Conservation (phyloP, 129 eudicot genomes). For the Flaveria trinervia region DNA sequence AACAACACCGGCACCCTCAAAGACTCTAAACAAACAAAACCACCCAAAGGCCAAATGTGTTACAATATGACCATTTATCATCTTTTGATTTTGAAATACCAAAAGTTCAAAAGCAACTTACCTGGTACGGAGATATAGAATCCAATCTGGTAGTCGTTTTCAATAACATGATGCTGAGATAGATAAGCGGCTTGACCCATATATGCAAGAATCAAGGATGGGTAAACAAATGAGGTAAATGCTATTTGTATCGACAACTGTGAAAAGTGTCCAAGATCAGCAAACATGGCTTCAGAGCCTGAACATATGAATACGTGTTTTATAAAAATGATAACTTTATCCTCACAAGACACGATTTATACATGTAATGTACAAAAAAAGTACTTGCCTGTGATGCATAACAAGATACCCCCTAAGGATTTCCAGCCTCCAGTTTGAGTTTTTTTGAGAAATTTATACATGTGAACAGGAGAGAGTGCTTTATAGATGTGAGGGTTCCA, state of each 20-base stretch:
- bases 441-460: constrained; percentile 81
- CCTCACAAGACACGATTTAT: neutral
- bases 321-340: neutral
- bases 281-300: constrained; percentile 99
- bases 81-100: neutral
- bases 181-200: constrained; percentile 99
- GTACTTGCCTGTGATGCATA: constrained; percentile 84
- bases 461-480: constrained; percentile 86
- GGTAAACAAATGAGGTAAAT: constrained; percentile 81
- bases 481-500: constrained; percentile 95
- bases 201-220: constrained; percentile 87
- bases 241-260: constrained; percentile 95
- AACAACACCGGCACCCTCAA: constrained; percentile 80
- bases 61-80: neutral
- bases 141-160: constrained; percentile 58
- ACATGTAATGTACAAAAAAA: neutral
- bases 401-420: constrained; percentile 92
- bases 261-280: constrained; percentile 97
- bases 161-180: constrained; percentile 71
- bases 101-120: constrained; percentile 29
- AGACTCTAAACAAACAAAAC: constrained; percentile 39
- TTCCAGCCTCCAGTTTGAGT: constrained; percentile 92
- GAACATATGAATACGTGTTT: constrained; percentile 14
- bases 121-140: constrained; percentile 98
- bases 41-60: neutral